These are phyloP conservation scores for Phytopythium kandeliae DNA, from an alignment of 352 stramenopile genomes.

Conservation along the genomic window DNA sequence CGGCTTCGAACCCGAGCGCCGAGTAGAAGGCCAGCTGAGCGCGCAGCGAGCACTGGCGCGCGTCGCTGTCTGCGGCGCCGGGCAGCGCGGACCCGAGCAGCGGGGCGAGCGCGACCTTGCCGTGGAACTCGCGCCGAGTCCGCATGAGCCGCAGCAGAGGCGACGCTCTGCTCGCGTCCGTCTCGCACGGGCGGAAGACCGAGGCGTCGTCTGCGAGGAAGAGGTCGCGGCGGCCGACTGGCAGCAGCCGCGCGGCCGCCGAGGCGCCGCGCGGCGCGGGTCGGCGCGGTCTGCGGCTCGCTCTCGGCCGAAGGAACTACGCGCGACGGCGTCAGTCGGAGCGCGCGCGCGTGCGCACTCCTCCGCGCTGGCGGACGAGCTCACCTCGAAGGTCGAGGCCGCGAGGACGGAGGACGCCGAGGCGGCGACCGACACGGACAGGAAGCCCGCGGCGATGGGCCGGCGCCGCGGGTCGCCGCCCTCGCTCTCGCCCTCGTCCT, in stretches of 20 bases:
- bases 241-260: constrained; percentile 15
- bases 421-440: constrained; percentile 44
- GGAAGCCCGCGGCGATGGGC: constrained; percentile 26
- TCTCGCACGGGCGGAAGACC: constrained; percentile 31
- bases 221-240: constrained; percentile 37
- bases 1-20: constrained; percentile 19
- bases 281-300: neutral
- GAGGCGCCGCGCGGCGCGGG: neutral
- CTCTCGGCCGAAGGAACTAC: constrained; percentile 2
- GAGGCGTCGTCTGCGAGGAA: constrained; percentile 17
- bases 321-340: too few species aligned
- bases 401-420: constrained; percentile 23
- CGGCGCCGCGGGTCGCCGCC: neutral
- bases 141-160: constrained; percentile 12
- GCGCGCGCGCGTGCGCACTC: too few species aligned
- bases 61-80: constrained; percentile 13
- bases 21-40: constrained; percentile 42
- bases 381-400: constrained; percentile 36
- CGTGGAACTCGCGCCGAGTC: constrained; percentile 3
- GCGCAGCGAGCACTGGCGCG: constrained; percentile 25
- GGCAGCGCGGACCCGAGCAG: constrained; percentile 22
- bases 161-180: constrained; percentile 14
- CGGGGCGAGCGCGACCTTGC: constrained; percentile 10
- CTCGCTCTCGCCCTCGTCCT: neutral
- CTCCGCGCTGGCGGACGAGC: too few species aligned